These are phyloP conservation scores for Boletus subparvulus DNA, from an alignment of 768 basidiomycete genomes.

Conservation along the genomic window DNA sequence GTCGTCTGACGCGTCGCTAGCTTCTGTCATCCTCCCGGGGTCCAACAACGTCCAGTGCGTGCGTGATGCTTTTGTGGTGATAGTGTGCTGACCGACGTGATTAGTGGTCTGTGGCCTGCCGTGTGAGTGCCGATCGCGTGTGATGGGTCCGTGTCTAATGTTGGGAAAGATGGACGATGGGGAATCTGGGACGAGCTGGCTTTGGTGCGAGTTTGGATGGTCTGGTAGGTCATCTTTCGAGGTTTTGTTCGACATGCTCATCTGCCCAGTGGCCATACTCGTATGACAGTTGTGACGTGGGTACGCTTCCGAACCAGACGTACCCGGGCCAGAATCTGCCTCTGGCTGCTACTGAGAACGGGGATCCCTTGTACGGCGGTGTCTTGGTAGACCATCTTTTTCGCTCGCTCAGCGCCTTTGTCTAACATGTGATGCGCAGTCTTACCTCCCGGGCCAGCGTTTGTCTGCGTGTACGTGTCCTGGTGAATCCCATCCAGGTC, in stretches of 20 bases:
- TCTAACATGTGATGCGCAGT: conserved; percentile 20
- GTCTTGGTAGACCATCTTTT: conserved; percentile 20
- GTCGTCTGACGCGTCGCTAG: conserved; percentile 19
- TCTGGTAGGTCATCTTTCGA: conserved; percentile 44
- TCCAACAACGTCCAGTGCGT: conserved; percentile 38
- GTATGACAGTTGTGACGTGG: conserved; percentile 70
- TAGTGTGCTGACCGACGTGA: conserved; percentile 5
- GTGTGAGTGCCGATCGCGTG: conserved; percentile 28
- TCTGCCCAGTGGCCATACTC: conserved; percentile 47
- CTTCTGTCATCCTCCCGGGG: conserved; percentile 43
- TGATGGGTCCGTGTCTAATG: conserved; percentile 7
- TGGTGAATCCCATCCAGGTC: conserved; percentile 59
- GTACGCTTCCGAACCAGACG: conserved; percentile 77
- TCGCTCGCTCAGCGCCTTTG: background rate
- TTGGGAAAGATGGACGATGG: conserved; percentile 50
- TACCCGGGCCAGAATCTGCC: conserved; percentile 45
- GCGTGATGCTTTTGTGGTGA: background rate
- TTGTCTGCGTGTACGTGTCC: conserved; percentile 59
- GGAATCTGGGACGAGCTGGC: conserved; percentile 50
- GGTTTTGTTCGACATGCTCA: conserved; percentile 1
- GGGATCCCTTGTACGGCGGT: conserved; percentile 35
- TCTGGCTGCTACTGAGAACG: conserved; percentile 39
- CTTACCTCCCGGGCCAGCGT: conserved; percentile 56
- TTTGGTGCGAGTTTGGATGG: conserved; percentile 61
- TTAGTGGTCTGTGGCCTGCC: conserved; percentile 50